Conservation (phyloP, 2,329 filamentous ascomycete species). For the Fusarium equiseti region DNA sequence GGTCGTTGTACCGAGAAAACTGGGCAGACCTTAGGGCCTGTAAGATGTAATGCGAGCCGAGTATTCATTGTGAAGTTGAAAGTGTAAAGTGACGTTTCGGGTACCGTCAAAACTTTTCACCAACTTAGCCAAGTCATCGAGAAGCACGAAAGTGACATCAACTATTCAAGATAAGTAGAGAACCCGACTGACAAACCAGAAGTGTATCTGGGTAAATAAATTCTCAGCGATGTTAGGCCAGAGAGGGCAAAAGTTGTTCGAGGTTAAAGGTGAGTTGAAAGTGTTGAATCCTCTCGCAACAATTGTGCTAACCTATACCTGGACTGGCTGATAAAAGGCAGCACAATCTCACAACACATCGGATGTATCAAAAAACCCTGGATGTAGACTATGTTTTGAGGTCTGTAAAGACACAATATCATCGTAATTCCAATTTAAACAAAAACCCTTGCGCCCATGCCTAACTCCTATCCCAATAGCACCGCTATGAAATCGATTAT, state of each 20-base stretch:
- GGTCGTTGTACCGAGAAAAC: background rate
- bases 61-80: slow-evolving; percentile 13
- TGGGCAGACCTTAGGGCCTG: background rate
- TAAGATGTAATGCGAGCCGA: background rate
- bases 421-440: background rate
- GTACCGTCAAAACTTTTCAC: background rate
- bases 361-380: background rate
- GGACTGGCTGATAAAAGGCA: background rate
- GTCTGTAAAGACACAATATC: background rate
- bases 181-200: background rate
- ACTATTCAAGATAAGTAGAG: background rate
- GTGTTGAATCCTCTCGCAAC: background rate
- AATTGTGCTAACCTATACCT: slow-evolving; percentile 1
- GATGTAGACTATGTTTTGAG: background rate
- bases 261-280: background rate
- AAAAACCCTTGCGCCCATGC: slow-evolving; percentile 20
- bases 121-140: background rate
- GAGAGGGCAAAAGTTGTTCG: background rate
- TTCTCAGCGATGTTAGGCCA: no score
- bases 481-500: background rate
- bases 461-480: background rate
- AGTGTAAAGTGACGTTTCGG: background rate
- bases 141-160: background rate
- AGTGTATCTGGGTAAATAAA: background rate
- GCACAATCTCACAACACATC: background rate